phyloP scores from a whole-genome alignment of 2,329 filamentous ascomycete genomes.

The Neoarthrinium moseri region DNA sequence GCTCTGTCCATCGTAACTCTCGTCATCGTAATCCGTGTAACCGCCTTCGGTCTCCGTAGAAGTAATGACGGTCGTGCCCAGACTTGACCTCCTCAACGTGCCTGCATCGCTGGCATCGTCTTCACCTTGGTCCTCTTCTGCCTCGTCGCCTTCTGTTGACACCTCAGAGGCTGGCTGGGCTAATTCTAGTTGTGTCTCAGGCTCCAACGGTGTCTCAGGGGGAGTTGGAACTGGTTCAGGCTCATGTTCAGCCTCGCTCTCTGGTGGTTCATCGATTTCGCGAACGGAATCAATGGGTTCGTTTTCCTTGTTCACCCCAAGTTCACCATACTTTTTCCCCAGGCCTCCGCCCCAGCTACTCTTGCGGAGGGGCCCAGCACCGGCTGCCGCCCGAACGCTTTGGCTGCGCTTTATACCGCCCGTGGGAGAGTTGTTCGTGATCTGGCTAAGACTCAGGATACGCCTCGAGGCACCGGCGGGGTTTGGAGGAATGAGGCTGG shows the following conservation, averaged over 20 bases:
- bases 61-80: constrained; percentile 47
- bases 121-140: constrained; percentile 26
- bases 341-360: constrained; percentile 58
- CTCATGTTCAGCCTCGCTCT: constrained; percentile 17
- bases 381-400: constrained; percentile 65
- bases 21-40: constrained; percentile 35
- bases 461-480: constrained; percentile 64
- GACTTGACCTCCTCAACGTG: constrained; percentile 47
- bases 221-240: background rate
- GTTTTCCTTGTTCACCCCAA: constrained; percentile 58
- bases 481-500: constrained; percentile 41
- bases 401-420: constrained; percentile 73
- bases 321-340: constrained; percentile 48
- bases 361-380: constrained; percentile 56
- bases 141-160: constrained; percentile 12
- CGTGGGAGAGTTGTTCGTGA: constrained; percentile 69
- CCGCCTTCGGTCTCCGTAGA: constrained; percentile 18
- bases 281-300: constrained; percentile 43
- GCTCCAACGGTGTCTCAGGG: background rate
- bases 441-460: constrained; percentile 88
- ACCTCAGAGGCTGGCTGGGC: constrained; percentile 12
- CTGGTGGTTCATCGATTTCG: constrained; percentile 55
- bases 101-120: constrained; percentile 48
- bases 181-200: constrained; percentile 27
- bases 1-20: constrained; percentile 35